Conservation (phyloP, 1,284 basidiomycete genomes). For the Microbotryum saponariae region DNA sequence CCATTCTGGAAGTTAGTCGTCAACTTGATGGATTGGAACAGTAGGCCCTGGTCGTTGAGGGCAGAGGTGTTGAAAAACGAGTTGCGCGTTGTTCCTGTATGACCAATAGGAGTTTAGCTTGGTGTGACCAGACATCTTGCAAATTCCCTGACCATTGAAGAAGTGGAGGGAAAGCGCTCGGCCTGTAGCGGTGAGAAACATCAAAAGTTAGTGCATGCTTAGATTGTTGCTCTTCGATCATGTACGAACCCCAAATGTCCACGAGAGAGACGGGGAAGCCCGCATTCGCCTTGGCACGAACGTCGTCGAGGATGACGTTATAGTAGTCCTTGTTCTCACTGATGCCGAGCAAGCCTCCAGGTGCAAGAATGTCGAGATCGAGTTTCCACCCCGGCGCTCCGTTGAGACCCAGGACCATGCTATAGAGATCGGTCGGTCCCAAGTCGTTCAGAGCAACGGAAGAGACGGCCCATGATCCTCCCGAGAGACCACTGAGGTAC, state of each 20-base stretch:
- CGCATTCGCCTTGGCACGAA: conserved; percentile 24
- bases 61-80: neutral
- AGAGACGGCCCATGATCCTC: conserved; percentile 40
- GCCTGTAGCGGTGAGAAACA: neutral
- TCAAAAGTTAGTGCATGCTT: conserved; percentile 7
- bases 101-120: neutral
- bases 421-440: conserved; percentile 13
- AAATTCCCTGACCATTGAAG: conserved; percentile 28
- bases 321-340: conserved; percentile 22
- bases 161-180: conserved; percentile 32
- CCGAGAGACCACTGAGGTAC: conserved; percentile 57
- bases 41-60: conserved; percentile 19
- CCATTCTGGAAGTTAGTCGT: conserved; percentile 26
- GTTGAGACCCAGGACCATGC: conserved; percentile 30
- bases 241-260: conserved; percentile 3
- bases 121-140: neutral
- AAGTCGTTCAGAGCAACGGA: conserved; percentile 28
- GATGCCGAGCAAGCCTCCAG: conserved; percentile 20
- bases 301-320: conserved; percentile 17
- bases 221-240: no score
- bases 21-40: conserved; percentile 25
- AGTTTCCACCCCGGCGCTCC: conserved; percentile 17
- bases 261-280: conserved; percentile 33
- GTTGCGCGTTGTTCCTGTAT: conserved; percentile 2
- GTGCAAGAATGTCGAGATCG: conserved; percentile 21